Percentiles rank a stretch among this genome's conserved stretches.
phyloP scores from a whole-genome alignment of 768 basidiomycete species.

The Serendipita sp. region DNA sequence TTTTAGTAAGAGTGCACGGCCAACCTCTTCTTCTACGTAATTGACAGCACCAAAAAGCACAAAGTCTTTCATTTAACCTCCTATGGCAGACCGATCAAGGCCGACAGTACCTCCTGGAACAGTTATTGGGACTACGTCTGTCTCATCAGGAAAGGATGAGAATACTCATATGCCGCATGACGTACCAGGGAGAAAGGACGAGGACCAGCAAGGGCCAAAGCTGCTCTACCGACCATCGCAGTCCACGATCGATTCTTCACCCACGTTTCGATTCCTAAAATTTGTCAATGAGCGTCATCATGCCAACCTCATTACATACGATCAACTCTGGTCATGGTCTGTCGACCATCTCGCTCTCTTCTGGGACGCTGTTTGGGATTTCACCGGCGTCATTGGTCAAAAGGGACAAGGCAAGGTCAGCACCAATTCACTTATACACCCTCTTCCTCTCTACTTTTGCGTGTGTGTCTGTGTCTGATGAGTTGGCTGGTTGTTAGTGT shows the following conservation, averaged over 20 bases:
- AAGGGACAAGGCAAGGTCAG: constrained; percentile 25
- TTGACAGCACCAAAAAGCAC: no score
- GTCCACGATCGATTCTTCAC: constrained; percentile 5
- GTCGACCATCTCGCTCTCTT: constrained; percentile 40
- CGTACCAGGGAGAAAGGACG: no score
- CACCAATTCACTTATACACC: neutral
- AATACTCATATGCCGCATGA: no score
- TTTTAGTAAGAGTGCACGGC: no score
- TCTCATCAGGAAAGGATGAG: no score
- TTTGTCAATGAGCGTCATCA: constrained; percentile 27
- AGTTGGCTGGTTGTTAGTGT: constrained; percentile 21
- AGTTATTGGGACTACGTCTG: no score
- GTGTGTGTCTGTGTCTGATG: no score
- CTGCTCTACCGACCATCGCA: constrained; percentile 14
- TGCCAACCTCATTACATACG: constrained; percentile 34
- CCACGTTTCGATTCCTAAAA: constrained; percentile 14
- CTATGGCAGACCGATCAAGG: neutral
- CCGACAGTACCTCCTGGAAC: neutral
- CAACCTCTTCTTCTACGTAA: no score
- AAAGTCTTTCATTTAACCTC: no score
- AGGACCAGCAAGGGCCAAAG: neutral
- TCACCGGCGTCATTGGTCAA: constrained; percentile 38
- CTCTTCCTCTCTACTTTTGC: no score
- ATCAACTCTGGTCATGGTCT: constrained; percentile 54
- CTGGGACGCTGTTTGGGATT: constrained; percentile 64